Evolutionary conservation across 139 green algal genomes (phyloP), one percentile per base, ranked within the genome.

Genomic region (Coelastrella sp.): DNA sequence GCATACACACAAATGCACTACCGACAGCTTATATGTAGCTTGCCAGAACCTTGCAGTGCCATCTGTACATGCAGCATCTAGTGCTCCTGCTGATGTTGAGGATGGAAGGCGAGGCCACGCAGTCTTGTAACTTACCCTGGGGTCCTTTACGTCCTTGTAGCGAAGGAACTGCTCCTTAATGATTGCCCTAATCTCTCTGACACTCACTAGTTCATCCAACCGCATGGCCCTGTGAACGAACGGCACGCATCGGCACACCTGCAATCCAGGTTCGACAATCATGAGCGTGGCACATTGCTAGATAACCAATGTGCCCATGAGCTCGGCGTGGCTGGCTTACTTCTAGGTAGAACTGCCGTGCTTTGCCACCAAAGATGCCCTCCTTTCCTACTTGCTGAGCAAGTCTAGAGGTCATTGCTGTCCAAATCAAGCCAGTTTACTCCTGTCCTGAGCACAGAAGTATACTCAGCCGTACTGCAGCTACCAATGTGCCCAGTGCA

Each of bases 161-260:
- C 91, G 50, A 51, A 83, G 67, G 62, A 93, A 92, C 77, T 88
- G 80, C 34, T 83, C 67, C 85, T 93, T 93, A 17, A 92, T 85
- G 6, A 91, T 83, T 27, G 68, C 59, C n/a, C 88, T 62, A n/a
- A 93, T 85, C 50, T 93, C 87, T 30, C 63, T 23, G 34, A 89
- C 48, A 15, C 81, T 85, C 17, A 91, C 87, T 25, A 93, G 51
- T 73, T 93, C 90, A 45, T 93, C 90, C 62, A 91, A 71, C 40
- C 87, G 76, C 59, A 91, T 89, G 9, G 90, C 50, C 8, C 67
- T 79, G 27, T 92, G 88, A 41, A 93, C 89, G 83, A 93, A 93
- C 0, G 90, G 90, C 27, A 93, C 69, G 81, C 88, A 92, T 19
- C 90, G 81, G 85, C 88, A 92, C 45, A 93, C 83, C 90, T 93